Conservation (phyloP, 371 early-diverging fungal genomes). For the Apophysomyces ossiformis region DNA sequence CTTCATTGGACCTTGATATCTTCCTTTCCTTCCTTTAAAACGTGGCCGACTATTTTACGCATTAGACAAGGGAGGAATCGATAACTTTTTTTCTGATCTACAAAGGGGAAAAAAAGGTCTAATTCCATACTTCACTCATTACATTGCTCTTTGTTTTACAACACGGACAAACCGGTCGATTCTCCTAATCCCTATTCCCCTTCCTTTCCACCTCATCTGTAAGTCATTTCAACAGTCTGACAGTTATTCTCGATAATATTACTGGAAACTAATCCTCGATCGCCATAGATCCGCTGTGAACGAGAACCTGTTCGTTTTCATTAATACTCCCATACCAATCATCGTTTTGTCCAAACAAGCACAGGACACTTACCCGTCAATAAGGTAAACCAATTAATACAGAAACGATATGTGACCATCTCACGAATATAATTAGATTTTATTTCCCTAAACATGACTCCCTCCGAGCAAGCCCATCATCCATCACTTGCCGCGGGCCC, state of each 20-base stretch:
- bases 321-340: slow-evolving; percentile 4
- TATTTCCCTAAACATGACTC: slow-evolving; percentile 20
- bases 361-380: slow-evolving; percentile 7
- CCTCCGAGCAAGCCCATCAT: slow-evolving; percentile 22
- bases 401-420: background rate
- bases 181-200: slow-evolving; percentile 8
- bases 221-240: background rate
- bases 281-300: slow-evolving; percentile 9
- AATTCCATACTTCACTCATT: slow-evolving; percentile 5
- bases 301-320: slow-evolving; percentile 2
- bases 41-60: background rate
- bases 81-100: slow-evolving; percentile 6
- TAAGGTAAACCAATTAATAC: background rate
- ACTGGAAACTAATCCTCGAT: background rate
- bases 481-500: slow-evolving; percentile 19
- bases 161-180: slow-evolving; percentile 7
- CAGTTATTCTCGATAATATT: background rate
- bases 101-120: background rate
- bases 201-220: slow-evolving; percentile 1
- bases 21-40: slow-evolving; percentile 12
- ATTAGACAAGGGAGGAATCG: slow-evolving; percentile 9
- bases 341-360: slow-evolving; percentile 10
- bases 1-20: slow-evolving; percentile 11
- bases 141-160: background rate
- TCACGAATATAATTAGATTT: background rate